Evolutionary conservation across 2,329 filamentous ascomycete genomes (phyloP), one percentile per base, ranked within the genome.

Genomic region (Fusarium decemcellulare): DNA sequence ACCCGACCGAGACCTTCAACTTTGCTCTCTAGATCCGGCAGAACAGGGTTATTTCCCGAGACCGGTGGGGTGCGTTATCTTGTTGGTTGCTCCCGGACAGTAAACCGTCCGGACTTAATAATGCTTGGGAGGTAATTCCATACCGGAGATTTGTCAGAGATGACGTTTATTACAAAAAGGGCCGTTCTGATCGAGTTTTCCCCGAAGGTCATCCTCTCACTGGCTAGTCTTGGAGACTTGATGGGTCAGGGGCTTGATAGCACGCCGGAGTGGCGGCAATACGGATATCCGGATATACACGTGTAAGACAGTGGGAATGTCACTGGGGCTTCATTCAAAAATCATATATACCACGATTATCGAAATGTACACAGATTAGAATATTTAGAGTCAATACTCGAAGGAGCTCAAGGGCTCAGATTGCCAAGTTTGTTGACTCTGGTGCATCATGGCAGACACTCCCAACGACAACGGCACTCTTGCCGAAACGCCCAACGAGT

Each of bases 1-100:
- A 78, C 18, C 66, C 76, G 15, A 66, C 70, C 23, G 75, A 75
- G 40, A 64, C 63, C 10, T 74, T 74, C 36, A 74, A 72, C 39
- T 76, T 74, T 63, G 68, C 68, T 8, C 59, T 65, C 39, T 73
- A 40, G 61, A 11, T 10, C 55, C 44, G 16, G 32, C n/a, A n/a
- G 16, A 18, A 27, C 42, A 12, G 16, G 23, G 8, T 23, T 16
- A 44, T 18, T 18, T 11, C 15, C 8, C 29, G 15, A 46, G 15
- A 46, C 12, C 15, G 36, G 53, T 46, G 27, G 44, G 23, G 23
- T n/a, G 32, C 47, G 46, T 29, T 46, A 37, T 30, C 30, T 36
- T 12, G 11, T 32, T 18, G 14, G 30, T 14, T 37, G 32, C 15
- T 32, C 46, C 29, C 53, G 53, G 42, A 43, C 16, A n/a, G n/a